Base-by-base conservation (phyloP, 1,284 basidiomycete species). In the Boletus mariae region DNA sequence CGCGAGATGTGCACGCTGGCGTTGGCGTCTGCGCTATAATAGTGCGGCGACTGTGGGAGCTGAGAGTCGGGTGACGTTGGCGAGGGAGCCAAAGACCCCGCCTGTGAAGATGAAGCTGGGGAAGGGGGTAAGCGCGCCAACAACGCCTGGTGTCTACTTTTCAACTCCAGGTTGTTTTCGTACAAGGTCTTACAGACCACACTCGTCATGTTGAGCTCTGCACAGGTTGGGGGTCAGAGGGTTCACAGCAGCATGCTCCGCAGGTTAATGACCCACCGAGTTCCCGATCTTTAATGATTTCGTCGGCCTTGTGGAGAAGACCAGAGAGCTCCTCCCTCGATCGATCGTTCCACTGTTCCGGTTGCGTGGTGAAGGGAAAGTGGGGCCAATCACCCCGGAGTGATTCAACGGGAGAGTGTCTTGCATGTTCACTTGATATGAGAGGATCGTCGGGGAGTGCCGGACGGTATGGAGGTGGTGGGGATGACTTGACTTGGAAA, bases 251-350 rank as follows among this genome's bases (percentile, higher is more conserved):
- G 52, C n/a, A n/a, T 34, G 37, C 28, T 28, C 32, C 37, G 35
- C n/a, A 48, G 45, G 44, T 11, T 10, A 46, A 29, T 35, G 44
- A 51, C 82, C 54, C 65, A 89, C 90, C 89, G 62, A 79, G 78
- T 70, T 90, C 89, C 43, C 88, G 78, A 54, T 85, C 83, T 63
- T 82, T 85, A 57, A 94, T 91, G 45, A 92, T 73, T 52, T 75
- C 78, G 56, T 86, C 85, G 2, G 87, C 89, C 64, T 83, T 83
- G 40, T 80, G 68, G 35, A 91, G 76, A 38, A 90, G 72, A 37
- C 78, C 77, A 9, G 82, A 79, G 43, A 92, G 76, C 60, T 92
- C 89, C 57, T 85, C 85, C 40, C 81, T 75, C n/a, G 85, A 88
- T 61, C 74, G 77, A 56, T 83, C 83, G 57, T 78, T 77, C 66